A percentile compares a stretch with the other conserved stretches of the same genome.
These are phyloP conservation scores for Penicillium subrubescens DNA, from an alignment of 495 filamentous ascomycete genomes.

Conservation along the genomic window DNA sequence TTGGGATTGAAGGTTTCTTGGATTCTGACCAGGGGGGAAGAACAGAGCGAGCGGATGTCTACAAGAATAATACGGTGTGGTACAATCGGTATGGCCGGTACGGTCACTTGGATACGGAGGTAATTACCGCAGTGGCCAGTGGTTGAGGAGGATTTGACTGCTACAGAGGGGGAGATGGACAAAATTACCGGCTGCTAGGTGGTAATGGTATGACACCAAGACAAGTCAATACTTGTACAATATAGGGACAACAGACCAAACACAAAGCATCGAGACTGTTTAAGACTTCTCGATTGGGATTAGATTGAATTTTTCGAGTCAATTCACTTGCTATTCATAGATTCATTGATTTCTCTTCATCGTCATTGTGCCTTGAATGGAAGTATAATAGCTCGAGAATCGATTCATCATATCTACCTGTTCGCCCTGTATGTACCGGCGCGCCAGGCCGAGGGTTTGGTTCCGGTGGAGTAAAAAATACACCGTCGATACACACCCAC, in stretches of 20 bases:
- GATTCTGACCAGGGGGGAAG: slow-evolving; percentile 21
- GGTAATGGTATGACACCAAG: neutral
- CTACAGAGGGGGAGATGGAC: neutral
- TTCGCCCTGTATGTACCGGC: neutral
- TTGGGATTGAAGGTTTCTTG: slow-evolving; percentile 20
- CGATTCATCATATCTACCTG: slow-evolving; percentile 1
- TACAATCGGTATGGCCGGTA: neutral
- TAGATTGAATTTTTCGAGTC: neutral
- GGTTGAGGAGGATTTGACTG: neutral
- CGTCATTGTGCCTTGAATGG: neutral
- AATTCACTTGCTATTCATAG: neutral
- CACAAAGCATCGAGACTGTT: neutral
- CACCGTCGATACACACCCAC: slow-evolving; percentile 1
- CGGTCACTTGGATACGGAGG: neutral
- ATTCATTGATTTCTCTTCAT: neutral
- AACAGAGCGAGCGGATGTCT: neutral
- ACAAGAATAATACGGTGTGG: neutral
- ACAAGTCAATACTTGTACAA: neutral
- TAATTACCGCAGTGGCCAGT: neutral
- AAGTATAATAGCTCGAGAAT: neutral
- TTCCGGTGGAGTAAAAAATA: slow-evolving; percentile 8
- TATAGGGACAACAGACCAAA: neutral
- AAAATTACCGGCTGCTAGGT: neutral
- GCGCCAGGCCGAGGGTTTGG: neutral
- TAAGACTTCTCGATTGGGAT: neutral